Percentiles rank a stretch among this genome's conserved stretches.
These are phyloP conservation scores for Neurospora pannonica DNA, from an alignment of 495 filamentous ascomycete genomes.

Conservation along the genomic window DNA sequence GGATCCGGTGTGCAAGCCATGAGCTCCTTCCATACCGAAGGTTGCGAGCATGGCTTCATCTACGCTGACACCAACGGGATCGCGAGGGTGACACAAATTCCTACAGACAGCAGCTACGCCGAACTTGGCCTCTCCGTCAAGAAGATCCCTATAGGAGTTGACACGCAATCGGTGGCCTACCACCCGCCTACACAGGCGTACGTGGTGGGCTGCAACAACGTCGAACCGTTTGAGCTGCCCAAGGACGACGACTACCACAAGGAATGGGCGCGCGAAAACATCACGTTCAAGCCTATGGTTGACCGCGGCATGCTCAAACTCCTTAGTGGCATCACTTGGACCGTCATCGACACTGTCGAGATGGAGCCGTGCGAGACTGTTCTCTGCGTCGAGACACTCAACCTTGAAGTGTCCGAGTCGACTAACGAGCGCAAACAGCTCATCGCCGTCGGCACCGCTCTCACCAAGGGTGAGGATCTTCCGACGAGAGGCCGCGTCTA, in stretches of 20 bases:
- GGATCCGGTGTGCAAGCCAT: constrained; percentile 55
- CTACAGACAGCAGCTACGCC: constrained; percentile 49
- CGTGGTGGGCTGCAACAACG: constrained; percentile 59
- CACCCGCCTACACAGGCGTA: constrained; percentile 67
- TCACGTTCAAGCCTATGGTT: constrained; percentile 55
- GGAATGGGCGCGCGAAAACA: constrained; percentile 62
- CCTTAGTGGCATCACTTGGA: constrained; percentile 63
- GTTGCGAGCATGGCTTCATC: constrained; percentile 72
- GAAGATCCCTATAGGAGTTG: constrained; percentile 58
- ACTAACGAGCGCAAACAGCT: constrained; percentile 77
- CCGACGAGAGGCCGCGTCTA: constrained; percentile 77
- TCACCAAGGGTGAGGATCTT: constrained; percentile 79
- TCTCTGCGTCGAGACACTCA: constrained; percentile 70
- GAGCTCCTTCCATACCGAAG: constrained; percentile 59
- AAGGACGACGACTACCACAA: constrained; percentile 75
- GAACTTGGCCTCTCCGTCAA: constrained; percentile 61
- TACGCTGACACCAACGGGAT: constrained; percentile 61
- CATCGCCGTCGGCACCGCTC: constrained; percentile 75
- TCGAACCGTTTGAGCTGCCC: constrained; percentile 66
- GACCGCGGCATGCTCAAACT: constrained; percentile 64
- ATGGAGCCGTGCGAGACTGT: constrained; percentile 66
- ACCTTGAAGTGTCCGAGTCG: constrained; percentile 80
- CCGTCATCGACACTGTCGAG: constrained; percentile 61
- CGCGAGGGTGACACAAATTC: constrained; percentile 59
- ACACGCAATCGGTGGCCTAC: constrained; percentile 65